A percentile compares a stretch with the other conserved stretches of the same genome.
phyloP scores from a whole-genome alignment of 75 land plant species.

The Cunninghamia lanceolata region DNA sequence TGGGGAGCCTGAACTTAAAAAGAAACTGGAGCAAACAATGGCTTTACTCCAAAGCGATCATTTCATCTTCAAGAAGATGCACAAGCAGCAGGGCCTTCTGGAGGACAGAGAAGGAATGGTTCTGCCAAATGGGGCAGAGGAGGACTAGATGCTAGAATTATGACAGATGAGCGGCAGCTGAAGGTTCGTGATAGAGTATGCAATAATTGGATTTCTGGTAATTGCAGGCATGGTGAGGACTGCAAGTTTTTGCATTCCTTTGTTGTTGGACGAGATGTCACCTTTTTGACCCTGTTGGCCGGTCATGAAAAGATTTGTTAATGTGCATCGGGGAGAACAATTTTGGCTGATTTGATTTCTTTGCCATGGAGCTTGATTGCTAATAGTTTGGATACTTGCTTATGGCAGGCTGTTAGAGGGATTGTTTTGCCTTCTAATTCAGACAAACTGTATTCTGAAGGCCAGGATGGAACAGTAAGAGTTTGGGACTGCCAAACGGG shows the following conservation, averaged over 20 bases:
- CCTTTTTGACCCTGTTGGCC: constrained; percentile 67
- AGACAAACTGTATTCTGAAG: no score
- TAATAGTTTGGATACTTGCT: background rate
- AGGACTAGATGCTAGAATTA: constrained; percentile 8
- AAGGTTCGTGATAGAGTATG: constrained; percentile 41
- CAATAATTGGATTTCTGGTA: constrained; percentile 60
- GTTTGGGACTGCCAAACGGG: constrained; percentile 93
- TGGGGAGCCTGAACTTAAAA: constrained; percentile 25
- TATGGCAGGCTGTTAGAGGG: no score
- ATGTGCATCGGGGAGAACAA: background rate
- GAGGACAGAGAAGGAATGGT: constrained; percentile 1
- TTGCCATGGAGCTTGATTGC: background rate
- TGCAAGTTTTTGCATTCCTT: no score
- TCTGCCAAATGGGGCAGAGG: constrained; percentile 33
- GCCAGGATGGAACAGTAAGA: no score
- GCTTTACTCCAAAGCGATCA: constrained; percentile 4
- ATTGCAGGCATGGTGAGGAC: constrained; percentile 59
- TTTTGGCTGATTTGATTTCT: background rate
- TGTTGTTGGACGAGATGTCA: no score
- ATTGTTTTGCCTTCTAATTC: no score
- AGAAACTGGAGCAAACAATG: background rate
- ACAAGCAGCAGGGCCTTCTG: constrained; percentile 7
- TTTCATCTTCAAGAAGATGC: background rate
- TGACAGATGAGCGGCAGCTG: background rate
- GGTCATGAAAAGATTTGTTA: constrained; percentile 76